Conservation (phyloP, 2,329 filamentous ascomycete species). For the Coniochaeta hoffmannii region DNA sequence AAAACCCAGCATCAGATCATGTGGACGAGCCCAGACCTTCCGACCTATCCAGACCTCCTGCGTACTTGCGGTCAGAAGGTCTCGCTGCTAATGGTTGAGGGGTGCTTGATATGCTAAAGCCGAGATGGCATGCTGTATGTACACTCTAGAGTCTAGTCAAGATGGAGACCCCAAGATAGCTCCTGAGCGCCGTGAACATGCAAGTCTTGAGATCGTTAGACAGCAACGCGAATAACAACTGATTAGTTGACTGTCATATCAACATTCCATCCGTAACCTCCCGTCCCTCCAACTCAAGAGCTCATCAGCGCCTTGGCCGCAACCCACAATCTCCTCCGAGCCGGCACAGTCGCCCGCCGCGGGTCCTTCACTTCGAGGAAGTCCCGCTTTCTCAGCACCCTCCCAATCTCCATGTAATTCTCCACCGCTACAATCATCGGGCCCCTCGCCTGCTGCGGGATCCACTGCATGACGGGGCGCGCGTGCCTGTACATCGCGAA, state of each 20-base stretch:
- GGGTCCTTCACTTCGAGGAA: background rate
- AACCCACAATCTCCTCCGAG: conserved; percentile 9
- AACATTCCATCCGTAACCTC: background rate
- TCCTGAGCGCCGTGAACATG: background rate
- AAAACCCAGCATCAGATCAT: too few relatives aligned
- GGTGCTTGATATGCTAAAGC: background rate
- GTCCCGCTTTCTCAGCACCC: conserved; percentile 10
- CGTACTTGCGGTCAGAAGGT: too few relatives aligned
- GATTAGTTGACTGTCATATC: background rate
- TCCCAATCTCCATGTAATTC: conserved; percentile 16
- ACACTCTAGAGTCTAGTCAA: background rate
- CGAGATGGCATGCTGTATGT: background rate
- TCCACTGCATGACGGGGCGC: conserved; percentile 47
- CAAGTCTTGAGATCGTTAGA: background rate
- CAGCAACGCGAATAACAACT: too few relatives aligned
- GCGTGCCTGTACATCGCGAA: conserved; percentile 52
- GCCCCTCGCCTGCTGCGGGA: conserved; percentile 53
- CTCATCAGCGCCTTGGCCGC: conserved; percentile 10
- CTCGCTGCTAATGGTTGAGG: too few relatives aligned
- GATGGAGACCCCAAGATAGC: background rate
- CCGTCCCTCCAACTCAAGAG: background rate
- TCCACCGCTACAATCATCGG: conserved; percentile 17
- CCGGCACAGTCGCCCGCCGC: conserved; percentile 11
- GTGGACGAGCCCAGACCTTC: too few relatives aligned
- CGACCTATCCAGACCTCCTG: too few relatives aligned